Evolutionary conservation across 176 grass and related monocot genomes (phyloP).

Genomic region (Ananas comosus): DNA sequence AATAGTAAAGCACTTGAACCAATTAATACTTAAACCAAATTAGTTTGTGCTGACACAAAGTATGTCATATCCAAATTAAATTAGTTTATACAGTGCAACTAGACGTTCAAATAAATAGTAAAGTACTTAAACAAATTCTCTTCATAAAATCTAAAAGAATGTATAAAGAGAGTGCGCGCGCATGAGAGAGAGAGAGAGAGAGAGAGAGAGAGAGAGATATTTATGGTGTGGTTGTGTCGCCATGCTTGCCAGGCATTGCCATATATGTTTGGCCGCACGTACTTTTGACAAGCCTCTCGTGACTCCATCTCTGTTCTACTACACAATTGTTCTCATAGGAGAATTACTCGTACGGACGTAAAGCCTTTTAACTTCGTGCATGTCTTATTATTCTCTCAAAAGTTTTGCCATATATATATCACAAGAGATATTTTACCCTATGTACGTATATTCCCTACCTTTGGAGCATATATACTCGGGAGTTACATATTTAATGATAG

Average conservation of each 20-base stretch:
- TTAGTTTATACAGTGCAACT: too few relatives aligned
- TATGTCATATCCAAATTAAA: too few relatives aligned
- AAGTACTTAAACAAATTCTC: too few relatives aligned
- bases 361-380: not conserved
- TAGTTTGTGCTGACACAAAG: too few relatives aligned
- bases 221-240: not conserved
- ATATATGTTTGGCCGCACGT: not conserved
- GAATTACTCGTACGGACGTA: not conserved
- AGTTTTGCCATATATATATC: not conserved
- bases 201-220: not conserved
- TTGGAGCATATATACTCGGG: not conserved
- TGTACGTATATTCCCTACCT: not conserved
- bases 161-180: too few relatives aligned
- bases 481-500: too few relatives aligned
- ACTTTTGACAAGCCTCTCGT: slow-evolving; percentile 1
- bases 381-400: not conserved
- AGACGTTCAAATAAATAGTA: too few relatives aligned
- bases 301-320: not conserved
- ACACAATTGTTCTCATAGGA: not conserved
- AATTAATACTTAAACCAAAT: too few relatives aligned
- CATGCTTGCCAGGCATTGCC: not conserved
- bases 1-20: too few relatives aligned
- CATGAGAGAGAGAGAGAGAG: not conserved
- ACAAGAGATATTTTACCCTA: not conserved
- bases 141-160: too few relatives aligned